A percentile compares a stretch with the other conserved stretches of the same genome.
Conservation (phyloP, 139 green algal species). For the Chlamydomonas sp. region DNA sequence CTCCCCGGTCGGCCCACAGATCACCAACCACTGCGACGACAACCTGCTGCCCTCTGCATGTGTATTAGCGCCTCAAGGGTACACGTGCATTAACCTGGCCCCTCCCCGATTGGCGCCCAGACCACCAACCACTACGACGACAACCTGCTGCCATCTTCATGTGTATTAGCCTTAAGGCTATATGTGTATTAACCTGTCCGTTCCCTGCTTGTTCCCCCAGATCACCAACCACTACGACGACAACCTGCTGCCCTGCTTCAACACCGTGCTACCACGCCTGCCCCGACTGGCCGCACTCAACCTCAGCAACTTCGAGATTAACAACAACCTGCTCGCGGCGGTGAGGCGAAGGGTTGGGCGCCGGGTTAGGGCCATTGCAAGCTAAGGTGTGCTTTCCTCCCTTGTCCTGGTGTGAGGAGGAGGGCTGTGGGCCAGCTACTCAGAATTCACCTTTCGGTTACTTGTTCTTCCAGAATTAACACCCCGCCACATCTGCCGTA, state of each 20-base stretch:
- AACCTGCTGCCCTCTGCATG: too few relatives aligned
- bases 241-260: conserved; percentile 35
- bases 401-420: too few relatives aligned
- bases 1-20: not conserved
- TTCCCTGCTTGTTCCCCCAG: not conserved
- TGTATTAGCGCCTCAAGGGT: too few relatives aligned
- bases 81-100: not conserved
- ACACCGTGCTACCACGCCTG: conserved; percentile 20
- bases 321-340: conserved; percentile 17
- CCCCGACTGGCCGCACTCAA: conserved; percentile 1
- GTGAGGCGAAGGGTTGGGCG: not conserved
- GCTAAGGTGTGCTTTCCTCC: too few relatives aligned
- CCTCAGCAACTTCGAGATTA: conserved; percentile 39
- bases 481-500: too few relatives aligned
- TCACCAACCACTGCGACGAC: conserved; percentile 14
- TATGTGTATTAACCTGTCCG: not conserved
- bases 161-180: too few relatives aligned
- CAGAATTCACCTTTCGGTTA: too few relatives aligned
- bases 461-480: too few relatives aligned
- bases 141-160: too few relatives aligned
- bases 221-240: conserved; percentile 45
- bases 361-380: not conserved
- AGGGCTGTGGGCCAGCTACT: too few relatives aligned
- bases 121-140: conserved; percentile 18
- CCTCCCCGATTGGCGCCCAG: not conserved